Percentiles rank a stretch among this genome's conserved stretches.
phyloP scores from a whole-genome alignment of 2,329 filamentous ascomycete genomes.

The Beauveria brongniartii region DNA sequence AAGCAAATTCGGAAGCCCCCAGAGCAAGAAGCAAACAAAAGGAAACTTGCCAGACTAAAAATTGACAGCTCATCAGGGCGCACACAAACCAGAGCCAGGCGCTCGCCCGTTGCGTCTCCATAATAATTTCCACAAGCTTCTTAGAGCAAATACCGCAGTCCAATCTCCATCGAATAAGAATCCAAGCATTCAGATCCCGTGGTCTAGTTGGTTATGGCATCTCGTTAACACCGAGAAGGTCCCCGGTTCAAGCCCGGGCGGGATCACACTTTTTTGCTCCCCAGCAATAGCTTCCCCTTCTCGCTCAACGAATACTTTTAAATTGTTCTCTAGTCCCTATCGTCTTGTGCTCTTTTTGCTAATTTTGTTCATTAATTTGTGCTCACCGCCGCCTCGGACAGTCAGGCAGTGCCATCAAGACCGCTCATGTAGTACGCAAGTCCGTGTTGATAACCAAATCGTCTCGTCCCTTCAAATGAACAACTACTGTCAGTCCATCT shows the following conservation, averaged over 20 bases:
- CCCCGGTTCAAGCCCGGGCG: slow-evolving; percentile 13
- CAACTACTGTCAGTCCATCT: slow-evolving; percentile 41
- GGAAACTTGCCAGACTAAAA: neutral
- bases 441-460: slow-evolving; percentile 46
- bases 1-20: neutral
- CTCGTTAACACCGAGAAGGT: slow-evolving; percentile 13
- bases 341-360: neutral
- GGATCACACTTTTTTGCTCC: slow-evolving; percentile 9
- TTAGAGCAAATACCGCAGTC: neutral
- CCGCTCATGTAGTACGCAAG: slow-evolving; percentile 19
- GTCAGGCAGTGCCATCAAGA: neutral
- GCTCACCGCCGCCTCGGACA: neutral
- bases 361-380: neutral
- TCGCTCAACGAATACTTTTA: neutral
- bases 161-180: slow-evolving; percentile 3
- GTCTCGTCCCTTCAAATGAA: slow-evolving; percentile 41
- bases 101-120: neutral
- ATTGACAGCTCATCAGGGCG: too few species aligned
- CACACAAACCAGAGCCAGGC: neutral
- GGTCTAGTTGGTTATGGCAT: slow-evolving; percentile 13
- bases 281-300: neutral
- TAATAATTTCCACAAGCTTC: neutral
- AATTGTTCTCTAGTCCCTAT: slow-evolving; percentile 6
- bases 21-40: neutral
- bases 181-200: slow-evolving; percentile 3